Evolutionary conservation across 2,329 filamentous ascomycete species (phyloP).

Genomic region (Penicillium sp.): DNA sequence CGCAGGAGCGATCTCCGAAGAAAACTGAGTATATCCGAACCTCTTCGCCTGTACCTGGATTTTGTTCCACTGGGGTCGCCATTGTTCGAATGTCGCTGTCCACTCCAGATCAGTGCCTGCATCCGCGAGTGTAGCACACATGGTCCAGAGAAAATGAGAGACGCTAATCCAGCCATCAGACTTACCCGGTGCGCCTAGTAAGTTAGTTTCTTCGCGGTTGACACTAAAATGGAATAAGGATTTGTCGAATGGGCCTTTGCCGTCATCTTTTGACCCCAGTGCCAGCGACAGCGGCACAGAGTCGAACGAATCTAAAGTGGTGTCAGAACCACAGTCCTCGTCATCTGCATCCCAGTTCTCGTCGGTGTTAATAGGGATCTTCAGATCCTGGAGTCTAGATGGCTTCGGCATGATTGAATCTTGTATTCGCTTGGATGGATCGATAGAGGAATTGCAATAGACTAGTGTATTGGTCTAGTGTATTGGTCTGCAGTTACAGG

Average conservation of each 20-base stretch:
- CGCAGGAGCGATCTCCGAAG: not conserved
- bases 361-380: not conserved
- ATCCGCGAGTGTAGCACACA: conserved; percentile 5
- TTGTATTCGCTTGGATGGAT: too few relatives aligned
- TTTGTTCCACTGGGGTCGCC: not conserved
- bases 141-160: conserved; percentile 3
- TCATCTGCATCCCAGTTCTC: conserved; percentile 3
- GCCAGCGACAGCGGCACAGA: not conserved
- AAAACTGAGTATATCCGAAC: not conserved
- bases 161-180: conserved; percentile 4
- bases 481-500: not conserved
- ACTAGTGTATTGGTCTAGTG: not conserved
- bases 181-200: not conserved
- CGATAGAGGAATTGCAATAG: not conserved
- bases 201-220: not conserved
- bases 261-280: not conserved
- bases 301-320: not conserved
- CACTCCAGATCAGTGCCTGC: conserved; percentile 1
- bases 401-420: not conserved
- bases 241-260: too few relatives aligned
- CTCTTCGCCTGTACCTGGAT: not conserved
- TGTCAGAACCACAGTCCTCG: not conserved
- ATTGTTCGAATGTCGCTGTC: not conserved
- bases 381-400: not conserved
- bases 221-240: not conserved